These are phyloP conservation scores for Blepharisma stoltei DNA, from an alignment of 73 alveolate species.

Conservation along the genomic window DNA sequence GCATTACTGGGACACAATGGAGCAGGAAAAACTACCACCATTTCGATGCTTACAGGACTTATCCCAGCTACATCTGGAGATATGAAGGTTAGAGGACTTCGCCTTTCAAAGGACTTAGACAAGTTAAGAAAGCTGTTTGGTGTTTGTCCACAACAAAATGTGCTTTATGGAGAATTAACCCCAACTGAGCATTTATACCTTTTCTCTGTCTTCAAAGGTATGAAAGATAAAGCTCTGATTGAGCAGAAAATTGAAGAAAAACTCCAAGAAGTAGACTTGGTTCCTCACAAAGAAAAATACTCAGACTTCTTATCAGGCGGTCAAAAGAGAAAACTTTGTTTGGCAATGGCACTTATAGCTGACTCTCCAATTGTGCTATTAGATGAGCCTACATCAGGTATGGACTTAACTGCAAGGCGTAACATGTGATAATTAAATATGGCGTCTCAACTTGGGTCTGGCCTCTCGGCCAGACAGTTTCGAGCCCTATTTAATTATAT, in stretches of 20 bases:
- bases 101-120: slow-evolving; percentile 61
- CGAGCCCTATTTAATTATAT: no score
- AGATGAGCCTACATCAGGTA: slow-evolving; percentile 96
- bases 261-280: slow-evolving; percentile 64
- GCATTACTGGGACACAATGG: slow-evolving; percentile 98
- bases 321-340: slow-evolving; percentile 85
- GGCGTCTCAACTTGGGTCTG: no score
- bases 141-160: slow-evolving; percentile 96
- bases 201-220: slow-evolving; percentile 71
- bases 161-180: slow-evolving; percentile 73
- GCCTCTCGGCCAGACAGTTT: no score
- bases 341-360: slow-evolving; percentile 89
- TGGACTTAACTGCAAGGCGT: slow-evolving; percentile 91
- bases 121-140: slow-evolving; percentile 85
- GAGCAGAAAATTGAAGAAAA: slow-evolving; percentile 52
- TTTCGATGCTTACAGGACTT: slow-evolving; percentile 84
- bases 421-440: no score
- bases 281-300: slow-evolving; percentile 45
- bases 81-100: slow-evolving; percentile 59
- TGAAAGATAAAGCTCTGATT: slow-evolving; percentile 34
- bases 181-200: slow-evolving; percentile 76
- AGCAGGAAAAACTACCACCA: slow-evolving; percentile 96
- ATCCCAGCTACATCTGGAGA: slow-evolving; percentile 61
- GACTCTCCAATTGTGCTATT: slow-evolving; percentile 81
- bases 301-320: slow-evolving; percentile 88